A percentile compares a stretch with the other conserved stretches of the same genome.
These are phyloP conservation scores for Dalechampia spathulata DNA, from an alignment of 441 rosid genomes.

Conservation along the genomic window DNA sequence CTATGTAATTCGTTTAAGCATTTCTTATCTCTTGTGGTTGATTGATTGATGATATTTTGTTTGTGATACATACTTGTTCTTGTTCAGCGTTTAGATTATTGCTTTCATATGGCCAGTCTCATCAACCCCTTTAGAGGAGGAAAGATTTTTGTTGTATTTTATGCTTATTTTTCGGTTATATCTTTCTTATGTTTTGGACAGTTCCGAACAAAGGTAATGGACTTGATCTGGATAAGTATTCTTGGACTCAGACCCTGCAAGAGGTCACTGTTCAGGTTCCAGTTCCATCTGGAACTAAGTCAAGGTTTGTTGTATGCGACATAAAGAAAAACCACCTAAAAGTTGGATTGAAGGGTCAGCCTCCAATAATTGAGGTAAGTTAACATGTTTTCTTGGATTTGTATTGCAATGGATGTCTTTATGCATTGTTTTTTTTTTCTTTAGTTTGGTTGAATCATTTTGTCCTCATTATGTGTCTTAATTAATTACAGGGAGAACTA, in stretches of 20 bases:
- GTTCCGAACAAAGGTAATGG: conserved; percentile 94
- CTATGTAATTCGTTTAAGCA: too few species aligned
- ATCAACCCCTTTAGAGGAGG: not conserved
- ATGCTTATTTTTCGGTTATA: not conserved
- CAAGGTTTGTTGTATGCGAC: conserved; percentile 60
- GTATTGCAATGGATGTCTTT: not conserved
- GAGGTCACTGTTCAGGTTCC: conserved; percentile 77
- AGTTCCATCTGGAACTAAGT: conserved; percentile 76
- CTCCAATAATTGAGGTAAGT: conserved; percentile 86
- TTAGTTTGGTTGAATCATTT: too few species aligned
- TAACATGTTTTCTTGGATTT: not conserved
- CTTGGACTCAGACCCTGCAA: conserved; percentile 84
- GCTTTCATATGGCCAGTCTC: too few species aligned
- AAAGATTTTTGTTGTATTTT: not conserved
- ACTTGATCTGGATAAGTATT: conserved; percentile 78
- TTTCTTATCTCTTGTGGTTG: too few species aligned
- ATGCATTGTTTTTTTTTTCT: not conserved
- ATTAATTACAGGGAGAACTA: conserved; percentile 63
- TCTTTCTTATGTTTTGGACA: conserved; percentile 19
- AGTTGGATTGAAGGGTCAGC: conserved; percentile 89
- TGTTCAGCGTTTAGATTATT: too few species aligned
- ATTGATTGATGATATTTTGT: too few species aligned
- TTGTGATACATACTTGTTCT: too few species aligned
- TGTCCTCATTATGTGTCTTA: not conserved
- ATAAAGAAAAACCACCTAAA: conserved; percentile 82